Evolutionary conservation across 192 early-diverging fungal genomes (phyloP).

Genomic region (Glomus cerebriforme): DNA sequence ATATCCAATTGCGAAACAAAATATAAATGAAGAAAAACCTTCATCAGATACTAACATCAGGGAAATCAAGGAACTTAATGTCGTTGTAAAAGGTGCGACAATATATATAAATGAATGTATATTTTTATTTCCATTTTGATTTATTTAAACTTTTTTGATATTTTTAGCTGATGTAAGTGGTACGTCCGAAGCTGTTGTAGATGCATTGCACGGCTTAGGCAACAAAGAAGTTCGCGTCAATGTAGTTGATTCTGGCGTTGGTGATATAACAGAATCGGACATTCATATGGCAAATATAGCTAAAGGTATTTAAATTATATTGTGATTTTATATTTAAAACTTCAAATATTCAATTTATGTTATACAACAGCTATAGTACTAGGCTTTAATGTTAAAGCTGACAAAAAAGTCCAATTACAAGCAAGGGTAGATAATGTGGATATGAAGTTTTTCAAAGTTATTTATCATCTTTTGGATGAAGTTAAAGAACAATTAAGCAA

Average conservation of each 20-base stretch:
- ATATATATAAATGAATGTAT: background rate
- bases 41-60: conserved; percentile 45
- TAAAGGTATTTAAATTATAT: conserved; percentile 9
- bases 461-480: conserved; percentile 93
- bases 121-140: conserved; percentile 11
- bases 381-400: conserved; percentile 87
- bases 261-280: conserved; percentile 85
- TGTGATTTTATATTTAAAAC: too few relatives aligned
- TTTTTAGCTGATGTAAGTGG: conserved; percentile 85
- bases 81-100: conserved; percentile 70
- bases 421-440: conserved; percentile 66
- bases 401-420: conserved; percentile 66
- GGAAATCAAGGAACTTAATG: conserved; percentile 53
- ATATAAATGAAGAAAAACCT: conserved; percentile 39
- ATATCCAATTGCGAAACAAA: conserved; percentile 51
- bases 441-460: conserved; percentile 76
- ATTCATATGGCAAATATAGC: conserved; percentile 67
- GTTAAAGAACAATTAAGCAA: conserved; percentile 76
- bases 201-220: conserved; percentile 75
- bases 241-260: conserved; percentile 81
- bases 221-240: conserved; percentile 73
- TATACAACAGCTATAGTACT: conserved; percentile 60
- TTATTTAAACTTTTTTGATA: conserved; percentile 14
- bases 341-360: background rate
- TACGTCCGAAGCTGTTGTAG: conserved; percentile 84